phyloP scores from a whole-genome alignment of 1,284 basidiomycete genomes.

The Volvariella surrecta region DNA sequence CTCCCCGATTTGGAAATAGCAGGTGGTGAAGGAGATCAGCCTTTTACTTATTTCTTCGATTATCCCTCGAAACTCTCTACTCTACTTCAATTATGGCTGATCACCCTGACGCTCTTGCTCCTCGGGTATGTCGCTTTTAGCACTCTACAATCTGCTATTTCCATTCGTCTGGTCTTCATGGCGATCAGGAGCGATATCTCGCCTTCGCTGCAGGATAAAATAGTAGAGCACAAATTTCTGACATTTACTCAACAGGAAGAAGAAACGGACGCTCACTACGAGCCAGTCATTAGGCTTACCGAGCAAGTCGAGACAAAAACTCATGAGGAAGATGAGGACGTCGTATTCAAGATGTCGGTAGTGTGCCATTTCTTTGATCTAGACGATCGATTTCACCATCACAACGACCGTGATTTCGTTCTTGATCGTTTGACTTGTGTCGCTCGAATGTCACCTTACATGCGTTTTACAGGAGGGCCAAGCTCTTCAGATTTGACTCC shows the following conservation, averaged over 20 bases:
- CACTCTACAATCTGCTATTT: constrained; percentile 8
- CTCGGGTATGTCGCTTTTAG: constrained; percentile 43
- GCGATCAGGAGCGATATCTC: constrained; percentile 9
- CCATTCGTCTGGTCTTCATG: constrained; percentile 6
- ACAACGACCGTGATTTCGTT: constrained; percentile 6
- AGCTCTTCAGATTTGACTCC: constrained; percentile 94
- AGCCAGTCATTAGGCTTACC: constrained; percentile 97
- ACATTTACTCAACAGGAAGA: constrained; percentile 47
- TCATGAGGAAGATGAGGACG: constrained; percentile 90
- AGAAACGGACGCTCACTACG: constrained; percentile 87
- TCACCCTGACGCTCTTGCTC: constrained; percentile 52
- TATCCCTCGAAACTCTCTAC: constrained; percentile 10
- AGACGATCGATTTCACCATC: constrained; percentile 23
- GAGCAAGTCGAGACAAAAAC: constrained; percentile 95
- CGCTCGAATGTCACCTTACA: constrained; percentile 13
- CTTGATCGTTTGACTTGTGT: constrained; percentile 8
- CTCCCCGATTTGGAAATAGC: neutral
- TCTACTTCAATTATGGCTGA: constrained; percentile 45
- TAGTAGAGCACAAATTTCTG: neutral
- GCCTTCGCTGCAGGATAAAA: constrained; percentile 1
- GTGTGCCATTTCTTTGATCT: constrained; percentile 19
- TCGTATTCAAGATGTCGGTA: constrained; percentile 92
- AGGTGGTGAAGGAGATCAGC: too few species aligned
- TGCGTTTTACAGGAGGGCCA: constrained; percentile 72
- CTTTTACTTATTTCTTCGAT: constrained; percentile 4